Evolutionary conservation across 345 rosid species (phyloP), one percentile per base, ranked within the genome.

Genomic region (Salix viminalis): DNA sequence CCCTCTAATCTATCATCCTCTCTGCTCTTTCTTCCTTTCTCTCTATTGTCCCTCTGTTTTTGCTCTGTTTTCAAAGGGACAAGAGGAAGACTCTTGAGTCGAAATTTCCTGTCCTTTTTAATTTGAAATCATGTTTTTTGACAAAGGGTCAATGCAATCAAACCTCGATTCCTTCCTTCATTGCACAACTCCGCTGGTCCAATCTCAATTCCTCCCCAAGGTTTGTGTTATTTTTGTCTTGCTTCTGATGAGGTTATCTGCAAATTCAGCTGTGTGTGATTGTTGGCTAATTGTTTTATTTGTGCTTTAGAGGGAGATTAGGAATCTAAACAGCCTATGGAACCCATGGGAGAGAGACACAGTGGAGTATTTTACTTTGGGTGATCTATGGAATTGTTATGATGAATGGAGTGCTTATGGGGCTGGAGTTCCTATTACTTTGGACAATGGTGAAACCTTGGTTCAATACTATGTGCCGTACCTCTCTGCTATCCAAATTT

Each of bases 371-470:
- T 94, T 96, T 76, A 90, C 89, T 54, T 82, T 96, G 79, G 80
- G 87, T 80, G 97, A 94, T 88, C 85, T 96, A 0, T 96, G 99
- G 99, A 87, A 79, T 69, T 89, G 91, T 76, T 96, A 86, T 28
- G 97, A 94, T 84, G 98, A 96, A 86, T 96, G 98, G 99, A 96
- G 99, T 76, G 99, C 97, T 24, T 96, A 96, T 83, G 99, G 99
- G 65, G 99, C 97, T 72, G 98, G 98, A 24, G 98, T 96, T 60
- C 99, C 99, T 4, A 83, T 96, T 77, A 81, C 65, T 74, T 77
- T 90, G 79, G 65, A 77, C 80, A 84, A 86, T 84, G 90, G 86
- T 48, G 99, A 94, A 82, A 89, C 94, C 61, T 87, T 96, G 79
- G 91, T 92, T 78, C 99, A 96, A 81, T 96, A 96, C 80, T 94